Evolutionary conservation across 2,329 filamentous ascomycete genomes (phyloP).

Genomic region (Sodiomyces alkalinus): DNA sequence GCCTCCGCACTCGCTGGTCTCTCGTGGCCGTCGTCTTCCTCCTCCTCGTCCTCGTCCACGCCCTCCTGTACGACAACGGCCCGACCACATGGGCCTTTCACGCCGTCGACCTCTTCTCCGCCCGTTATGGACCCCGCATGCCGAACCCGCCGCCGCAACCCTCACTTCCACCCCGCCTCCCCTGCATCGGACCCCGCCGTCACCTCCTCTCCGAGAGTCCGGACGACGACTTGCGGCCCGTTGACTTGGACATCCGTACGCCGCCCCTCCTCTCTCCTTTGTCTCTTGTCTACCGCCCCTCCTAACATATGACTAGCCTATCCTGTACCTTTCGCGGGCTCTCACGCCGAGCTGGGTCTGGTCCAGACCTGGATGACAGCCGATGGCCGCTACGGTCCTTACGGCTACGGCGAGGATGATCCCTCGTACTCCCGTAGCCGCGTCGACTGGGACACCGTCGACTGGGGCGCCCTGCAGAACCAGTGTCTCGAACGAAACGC

Average conservation of each 20-base stretch:
- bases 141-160: background rate
- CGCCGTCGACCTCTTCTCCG: background rate
- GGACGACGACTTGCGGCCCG: constrained; percentile 12
- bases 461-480: constrained; percentile 27
- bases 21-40: background rate
- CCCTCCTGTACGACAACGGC: constrained; percentile 1
- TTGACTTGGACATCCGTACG: constrained; percentile 10
- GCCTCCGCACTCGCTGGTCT: too few species aligned
- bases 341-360: constrained; percentile 14
- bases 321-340: constrained; percentile 15
- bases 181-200: constrained; percentile 13
- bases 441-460: constrained; percentile 37
- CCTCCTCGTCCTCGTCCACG: background rate
- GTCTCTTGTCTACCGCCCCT: background rate
- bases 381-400: constrained; percentile 63
- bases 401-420: constrained; percentile 63
- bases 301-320: constrained; percentile 10
- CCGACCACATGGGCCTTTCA: constrained; percentile 1
- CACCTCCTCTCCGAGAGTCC: constrained; percentile 11
- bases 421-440: constrained; percentile 37
- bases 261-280: background rate
- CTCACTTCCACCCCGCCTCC: constrained; percentile 6
- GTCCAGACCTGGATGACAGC: constrained; percentile 16
- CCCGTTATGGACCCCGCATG: constrained; percentile 1
- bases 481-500: constrained; percentile 44